These are phyloP conservation scores for Pulveroboletus sp. DNA, from an alignment of 768 basidiomycete species.

Conservation along the genomic window DNA sequence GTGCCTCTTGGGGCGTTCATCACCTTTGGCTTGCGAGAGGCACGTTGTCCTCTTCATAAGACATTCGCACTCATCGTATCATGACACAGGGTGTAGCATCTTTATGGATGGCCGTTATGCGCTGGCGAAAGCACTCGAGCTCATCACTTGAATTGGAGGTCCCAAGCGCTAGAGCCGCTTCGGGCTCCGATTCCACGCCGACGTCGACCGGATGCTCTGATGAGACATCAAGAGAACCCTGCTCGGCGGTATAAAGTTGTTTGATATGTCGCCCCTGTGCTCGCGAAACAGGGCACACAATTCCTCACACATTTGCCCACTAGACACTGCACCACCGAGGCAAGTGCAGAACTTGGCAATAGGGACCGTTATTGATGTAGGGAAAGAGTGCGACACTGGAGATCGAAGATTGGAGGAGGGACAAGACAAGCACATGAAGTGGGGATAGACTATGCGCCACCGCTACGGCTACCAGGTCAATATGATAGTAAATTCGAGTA, in stretches of 20 bases:
- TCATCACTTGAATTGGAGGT: constrained; percentile 13
- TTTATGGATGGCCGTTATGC: constrained; percentile 26
- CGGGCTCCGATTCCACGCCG: constrained; percentile 12
- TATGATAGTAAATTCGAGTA: constrained; percentile 8
- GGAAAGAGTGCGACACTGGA: constrained; percentile 17
- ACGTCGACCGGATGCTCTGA: background rate
- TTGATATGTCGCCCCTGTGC: background rate
- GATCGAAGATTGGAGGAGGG: constrained; percentile 12
- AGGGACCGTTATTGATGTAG: constrained; percentile 9
- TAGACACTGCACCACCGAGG: background rate
- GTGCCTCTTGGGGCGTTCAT: constrained; percentile 48
- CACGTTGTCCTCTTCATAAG: constrained; percentile 10
- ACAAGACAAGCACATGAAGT: constrained; percentile 6
- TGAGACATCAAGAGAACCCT: constrained; percentile 2
- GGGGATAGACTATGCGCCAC: constrained; percentile 58
- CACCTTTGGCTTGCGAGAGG: constrained; percentile 49
- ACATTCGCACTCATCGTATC: background rate
- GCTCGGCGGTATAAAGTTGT: constrained; percentile 10
- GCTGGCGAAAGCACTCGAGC: constrained; percentile 5
- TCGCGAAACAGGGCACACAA: constrained; percentile 1
- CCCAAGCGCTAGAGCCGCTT: constrained; percentile 22
- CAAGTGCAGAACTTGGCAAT: background rate
- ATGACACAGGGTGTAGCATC: constrained; percentile 35
- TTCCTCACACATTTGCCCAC: constrained; percentile 1
- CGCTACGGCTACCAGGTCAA: constrained; percentile 42